Conservation (phyloP, 768 basidiomycete genomes). For the Exsudoporus frostii region DNA sequence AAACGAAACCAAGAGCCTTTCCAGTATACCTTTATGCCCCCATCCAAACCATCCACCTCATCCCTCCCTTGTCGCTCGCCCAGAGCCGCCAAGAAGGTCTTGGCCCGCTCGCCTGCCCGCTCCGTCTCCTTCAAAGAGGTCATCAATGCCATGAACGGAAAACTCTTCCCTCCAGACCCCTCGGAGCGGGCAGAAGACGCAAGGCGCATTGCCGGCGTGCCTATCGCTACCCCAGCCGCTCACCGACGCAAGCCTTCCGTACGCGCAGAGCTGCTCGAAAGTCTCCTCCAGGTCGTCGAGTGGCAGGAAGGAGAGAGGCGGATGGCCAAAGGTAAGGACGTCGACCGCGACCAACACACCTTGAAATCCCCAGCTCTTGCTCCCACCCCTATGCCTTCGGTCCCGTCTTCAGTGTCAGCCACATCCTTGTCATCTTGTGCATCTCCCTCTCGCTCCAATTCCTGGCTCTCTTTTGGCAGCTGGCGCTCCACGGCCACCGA, state of each 20-base stretch:
- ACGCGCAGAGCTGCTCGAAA: slow-evolving; percentile 40
- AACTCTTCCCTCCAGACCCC: slow-evolving; percentile 47
- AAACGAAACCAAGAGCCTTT: slow-evolving; percentile 27
- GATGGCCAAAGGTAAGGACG: slow-evolving; percentile 39
- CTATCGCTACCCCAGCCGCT: slow-evolving; percentile 10
- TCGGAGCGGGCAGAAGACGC: slow-evolving; percentile 33
- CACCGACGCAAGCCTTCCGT: slow-evolving; percentile 21
- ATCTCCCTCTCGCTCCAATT: slow-evolving; percentile 36
- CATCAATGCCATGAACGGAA: slow-evolving; percentile 54
- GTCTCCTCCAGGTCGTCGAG: slow-evolving; percentile 42
- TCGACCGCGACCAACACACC: slow-evolving; percentile 29
- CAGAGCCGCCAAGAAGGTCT: slow-evolving; percentile 7
- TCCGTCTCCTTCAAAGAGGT: slow-evolving; percentile 57
- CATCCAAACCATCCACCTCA: slow-evolving; percentile 18
- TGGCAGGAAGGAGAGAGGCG: slow-evolving; percentile 40
- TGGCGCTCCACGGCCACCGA: slow-evolving; percentile 39
- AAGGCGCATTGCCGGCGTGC: slow-evolving; percentile 26
- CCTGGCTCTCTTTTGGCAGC: slow-evolving; percentile 44
- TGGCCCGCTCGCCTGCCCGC: slow-evolving; percentile 22
- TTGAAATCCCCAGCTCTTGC: slow-evolving; percentile 5
- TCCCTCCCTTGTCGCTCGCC: slow-evolving; percentile 21
- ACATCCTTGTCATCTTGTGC: slow-evolving; percentile 25
- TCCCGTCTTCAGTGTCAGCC: slow-evolving; percentile 23
- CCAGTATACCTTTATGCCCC: slow-evolving; percentile 34
- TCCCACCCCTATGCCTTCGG: slow-evolving; percentile 17